A percentile compares a stretch with the other conserved stretches of the same genome.
Evolutionary conservation across 805 yeast genomes (phyloP).

Genomic region (Yamadazyma laniorum): DNA sequence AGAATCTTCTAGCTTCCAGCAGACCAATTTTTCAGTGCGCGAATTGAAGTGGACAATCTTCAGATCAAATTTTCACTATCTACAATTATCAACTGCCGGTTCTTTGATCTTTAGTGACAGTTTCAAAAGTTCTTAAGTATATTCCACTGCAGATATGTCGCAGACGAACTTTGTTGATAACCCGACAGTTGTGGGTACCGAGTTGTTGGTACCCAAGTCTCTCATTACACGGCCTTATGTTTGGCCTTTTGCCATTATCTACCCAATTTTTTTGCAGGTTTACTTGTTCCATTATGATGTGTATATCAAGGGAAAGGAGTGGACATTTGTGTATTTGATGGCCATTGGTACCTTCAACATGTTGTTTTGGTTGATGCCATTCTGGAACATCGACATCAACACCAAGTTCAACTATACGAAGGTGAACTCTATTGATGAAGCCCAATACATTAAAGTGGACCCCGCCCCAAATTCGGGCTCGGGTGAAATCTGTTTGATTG

Average conservation of each 20-base stretch:
- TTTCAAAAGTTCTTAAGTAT: too few species aligned
- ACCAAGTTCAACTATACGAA: slow-evolving; percentile 64
- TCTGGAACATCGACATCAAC: slow-evolving; percentile 79
- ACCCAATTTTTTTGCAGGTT: slow-evolving; percentile 68
- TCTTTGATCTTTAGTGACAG: too few species aligned
- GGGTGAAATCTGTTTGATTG: slow-evolving; percentile 71
- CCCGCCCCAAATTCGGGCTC: slow-evolving; percentile 87
- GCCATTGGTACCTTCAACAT: slow-evolving; percentile 70
- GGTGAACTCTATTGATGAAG: slow-evolving; percentile 56
- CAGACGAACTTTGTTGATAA: slow-evolving; percentile 54
- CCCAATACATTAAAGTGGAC: slow-evolving; percentile 68
- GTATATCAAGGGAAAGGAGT: slow-evolving; percentile 85
- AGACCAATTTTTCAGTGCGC: too few species aligned
- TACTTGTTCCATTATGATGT: slow-evolving; percentile 70
- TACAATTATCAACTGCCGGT: too few species aligned
- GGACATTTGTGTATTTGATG: slow-evolving; percentile 90
- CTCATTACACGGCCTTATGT: slow-evolving; percentile 67
- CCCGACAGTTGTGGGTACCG: slow-evolving; percentile 68
- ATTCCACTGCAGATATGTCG: slow-evolving; percentile 4
- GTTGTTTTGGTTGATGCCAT: slow-evolving; percentile 84
- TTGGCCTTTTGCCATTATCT: slow-evolving; percentile 75
- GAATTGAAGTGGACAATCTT: neutral
- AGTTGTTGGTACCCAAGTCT: slow-evolving; percentile 70
- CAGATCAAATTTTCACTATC: neutral
- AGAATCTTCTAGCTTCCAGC: too few species aligned